Evolutionary conservation across 805 yeast genomes (phyloP), one percentile per base, ranked within the genome.

Genomic region (Candida pseudofarinosa): DNA sequence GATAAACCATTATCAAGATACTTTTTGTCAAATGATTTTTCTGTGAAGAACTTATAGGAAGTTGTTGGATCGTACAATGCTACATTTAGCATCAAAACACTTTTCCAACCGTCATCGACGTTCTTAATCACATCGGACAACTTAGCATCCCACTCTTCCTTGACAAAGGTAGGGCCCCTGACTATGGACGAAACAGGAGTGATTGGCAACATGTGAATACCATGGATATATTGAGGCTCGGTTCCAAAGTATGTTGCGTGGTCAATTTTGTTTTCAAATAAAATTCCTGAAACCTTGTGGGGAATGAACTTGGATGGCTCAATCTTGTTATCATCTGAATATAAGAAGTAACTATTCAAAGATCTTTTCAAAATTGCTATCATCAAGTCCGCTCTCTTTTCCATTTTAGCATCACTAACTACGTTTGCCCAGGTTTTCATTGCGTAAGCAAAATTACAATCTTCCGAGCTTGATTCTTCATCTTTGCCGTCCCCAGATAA

Each of bases 151-250:
- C 76, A 63, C 52, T 69, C 82, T 52, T 77, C 67, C 35, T 55
- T 44, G 5, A 76, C 79, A 59, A 76, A 80, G 12, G 55, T 52
- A 1, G 81, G 72, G 14, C 66, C 59, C 45, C 90, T 72, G 34
- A 83, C 69, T 46, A 63, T 74, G 1, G 82, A 69, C 18, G 85
- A 78, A 14, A 73, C 69, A 1, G 88, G 85, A 0, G 86, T 82
- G 20, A 79, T 65, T 17, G 90, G 90, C 32, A 85, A 56, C 89
- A 84, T 85, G 58, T 85, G 89, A 46, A 84, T 85, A 3, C 91
- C 91, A 51, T 84, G 88, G 41, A 82, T 83, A 53, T 78, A 84
- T 59, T 83, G 82, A 40, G 23, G 41, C 42, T 3, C 45, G 45
- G 45, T 65, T 4, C 89, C 89, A 55, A 85, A 85, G 54, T 78